Evolutionary conservation across 768 basidiomycete species (phyloP).

Genomic region (Leccinum broughii): DNA sequence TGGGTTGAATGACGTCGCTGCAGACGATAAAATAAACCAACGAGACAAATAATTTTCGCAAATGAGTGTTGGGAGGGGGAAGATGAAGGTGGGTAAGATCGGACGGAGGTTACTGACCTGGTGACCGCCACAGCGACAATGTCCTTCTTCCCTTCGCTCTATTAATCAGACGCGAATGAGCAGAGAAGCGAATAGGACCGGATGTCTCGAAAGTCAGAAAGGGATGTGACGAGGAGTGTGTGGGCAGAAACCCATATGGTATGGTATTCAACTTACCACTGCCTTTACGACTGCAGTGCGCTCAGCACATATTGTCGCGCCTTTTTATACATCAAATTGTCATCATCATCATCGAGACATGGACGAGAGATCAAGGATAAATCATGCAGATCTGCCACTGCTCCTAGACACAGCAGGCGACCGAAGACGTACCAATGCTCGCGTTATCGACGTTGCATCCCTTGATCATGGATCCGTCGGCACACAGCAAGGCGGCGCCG

Average conservation of each 20-base stretch:
- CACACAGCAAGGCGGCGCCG: constrained; percentile 81
- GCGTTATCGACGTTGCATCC: constrained; percentile 96
- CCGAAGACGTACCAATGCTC: constrained; percentile 70
- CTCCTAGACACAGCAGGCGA: no score
- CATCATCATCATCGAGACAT: neutral
- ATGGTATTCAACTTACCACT: constrained; percentile 56
- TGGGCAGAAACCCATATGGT: neutral
- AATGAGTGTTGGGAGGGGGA: neutral
- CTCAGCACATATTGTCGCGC: constrained; percentile 92
- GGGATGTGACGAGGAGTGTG: neutral
- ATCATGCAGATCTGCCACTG: neutral
- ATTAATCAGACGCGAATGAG: neutral
- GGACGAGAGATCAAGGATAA: neutral
- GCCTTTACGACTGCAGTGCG: constrained; percentile 95
- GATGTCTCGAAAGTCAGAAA: neutral
- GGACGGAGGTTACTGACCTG: constrained; percentile 49
- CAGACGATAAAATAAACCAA: neutral
- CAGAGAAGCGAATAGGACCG: neutral
- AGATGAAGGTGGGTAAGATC: neutral
- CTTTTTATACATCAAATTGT: constrained; percentile 38
- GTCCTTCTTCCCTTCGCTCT: constrained; percentile 77
- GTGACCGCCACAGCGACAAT: constrained; percentile 82
- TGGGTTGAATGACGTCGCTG: constrained; percentile 64
- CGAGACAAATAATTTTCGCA: neutral
- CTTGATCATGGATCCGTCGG: constrained; percentile 70